Evolutionary conservation across 2,329 filamentous ascomycete species (phyloP).

Genomic region (Xylariaceae sp.): DNA sequence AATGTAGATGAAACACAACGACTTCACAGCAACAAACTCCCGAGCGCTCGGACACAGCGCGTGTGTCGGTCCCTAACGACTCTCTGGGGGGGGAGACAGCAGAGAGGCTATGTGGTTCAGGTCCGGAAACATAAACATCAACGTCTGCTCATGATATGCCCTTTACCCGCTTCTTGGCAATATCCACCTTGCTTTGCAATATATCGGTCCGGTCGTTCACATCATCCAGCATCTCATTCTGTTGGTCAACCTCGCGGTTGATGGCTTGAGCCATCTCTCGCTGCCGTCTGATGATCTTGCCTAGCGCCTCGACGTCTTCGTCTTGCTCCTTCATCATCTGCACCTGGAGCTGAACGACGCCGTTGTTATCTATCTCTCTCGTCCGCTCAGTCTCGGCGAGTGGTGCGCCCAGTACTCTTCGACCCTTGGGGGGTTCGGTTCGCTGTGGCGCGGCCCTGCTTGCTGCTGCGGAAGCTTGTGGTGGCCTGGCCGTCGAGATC

Average conservation of each 20-base stretch:
- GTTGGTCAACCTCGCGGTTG: conserved; percentile 67
- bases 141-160: conserved; percentile 50
- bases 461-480: conserved; percentile 47
- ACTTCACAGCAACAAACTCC: too few relatives aligned
- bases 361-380: conserved; percentile 71
- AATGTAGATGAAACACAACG: too few relatives aligned
- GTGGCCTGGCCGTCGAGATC: conserved; percentile 36
- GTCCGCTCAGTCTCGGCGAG: conserved; percentile 74
- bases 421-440: conserved; percentile 37
- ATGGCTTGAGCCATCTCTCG: conserved; percentile 77
- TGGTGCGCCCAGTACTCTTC: conserved; percentile 69
- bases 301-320: conserved; percentile 65
- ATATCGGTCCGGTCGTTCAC: conserved; percentile 66
- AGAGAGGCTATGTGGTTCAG: too few relatives aligned
- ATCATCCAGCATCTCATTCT: conserved; percentile 67
- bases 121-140: too few relatives aligned
- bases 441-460: conserved; percentile 53
- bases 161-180: conserved; percentile 70
- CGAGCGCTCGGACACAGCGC: too few relatives aligned
- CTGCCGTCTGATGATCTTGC: conserved; percentile 68
- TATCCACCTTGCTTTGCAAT: conserved; percentile 65
- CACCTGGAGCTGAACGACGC: conserved; percentile 70
- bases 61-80: too few relatives aligned
- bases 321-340: conserved; percentile 76
- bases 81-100: too few relatives aligned